phyloP scores from a whole-genome alignment of 2,329 filamentous ascomycete genomes.

The Annulohypoxylon truncatum region DNA sequence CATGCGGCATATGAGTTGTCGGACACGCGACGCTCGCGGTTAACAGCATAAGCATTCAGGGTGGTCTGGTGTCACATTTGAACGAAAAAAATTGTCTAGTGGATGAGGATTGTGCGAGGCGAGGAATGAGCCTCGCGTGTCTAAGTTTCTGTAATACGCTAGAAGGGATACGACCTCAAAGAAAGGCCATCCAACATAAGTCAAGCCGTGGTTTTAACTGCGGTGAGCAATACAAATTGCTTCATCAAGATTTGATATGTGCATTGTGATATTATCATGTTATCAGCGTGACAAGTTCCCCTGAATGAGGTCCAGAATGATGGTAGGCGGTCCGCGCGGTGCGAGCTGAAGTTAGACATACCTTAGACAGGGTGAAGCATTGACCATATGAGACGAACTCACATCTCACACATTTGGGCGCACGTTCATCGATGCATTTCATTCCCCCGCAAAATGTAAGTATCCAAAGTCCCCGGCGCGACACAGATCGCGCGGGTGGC shows the following conservation, averaged over 20 bases:
- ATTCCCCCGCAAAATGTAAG: slow-evolving; percentile 22
- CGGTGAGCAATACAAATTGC: slow-evolving; percentile 28
- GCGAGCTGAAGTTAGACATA: slow-evolving; percentile 13
- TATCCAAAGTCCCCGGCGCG: slow-evolving; percentile 16
- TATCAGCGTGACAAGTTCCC: not conserved
- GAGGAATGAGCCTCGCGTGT: slow-evolving; percentile 4
- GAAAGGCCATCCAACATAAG: slow-evolving; percentile 5
- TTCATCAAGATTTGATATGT: not conserved
- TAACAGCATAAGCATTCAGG: slow-evolving; percentile 37
- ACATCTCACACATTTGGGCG: not conserved
- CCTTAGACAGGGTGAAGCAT: not conserved
- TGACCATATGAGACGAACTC: not conserved
- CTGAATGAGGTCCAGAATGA: not conserved
- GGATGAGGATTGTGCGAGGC: slow-evolving; percentile 16
- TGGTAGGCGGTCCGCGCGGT: not conserved
- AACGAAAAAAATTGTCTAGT: slow-evolving; percentile 21
- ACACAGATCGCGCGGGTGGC: slow-evolving; percentile 32
- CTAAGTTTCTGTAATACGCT: not conserved
- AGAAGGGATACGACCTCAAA: slow-evolving; percentile 8
- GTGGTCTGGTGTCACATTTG: slow-evolving; percentile 24
- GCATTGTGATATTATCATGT: slow-evolving; percentile 9
- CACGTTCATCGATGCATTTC: slow-evolving; percentile 4
- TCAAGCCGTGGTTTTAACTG: slow-evolving; percentile 4
- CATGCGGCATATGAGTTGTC: slow-evolving; percentile 27
- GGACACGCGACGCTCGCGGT: slow-evolving; percentile 25